A percentile compares a stretch with the other conserved stretches of the same genome.
Conservation (phyloP, 2,329 filamentous ascomycete species). For the Pseudocercospora eumusae region DNA sequence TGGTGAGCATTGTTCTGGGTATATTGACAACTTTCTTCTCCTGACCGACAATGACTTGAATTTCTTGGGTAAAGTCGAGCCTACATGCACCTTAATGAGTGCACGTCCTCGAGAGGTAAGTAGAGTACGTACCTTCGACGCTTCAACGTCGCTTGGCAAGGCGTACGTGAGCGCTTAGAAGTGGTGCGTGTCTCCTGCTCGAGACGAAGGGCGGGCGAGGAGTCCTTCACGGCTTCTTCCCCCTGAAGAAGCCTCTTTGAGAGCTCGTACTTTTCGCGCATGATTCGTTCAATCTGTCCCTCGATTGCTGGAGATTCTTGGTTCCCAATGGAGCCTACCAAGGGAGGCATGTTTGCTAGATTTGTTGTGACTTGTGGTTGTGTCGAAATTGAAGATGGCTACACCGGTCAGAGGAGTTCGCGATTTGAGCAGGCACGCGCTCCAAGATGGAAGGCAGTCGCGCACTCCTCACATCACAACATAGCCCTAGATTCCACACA, state of each 20-base stretch:
- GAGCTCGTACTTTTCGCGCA: too few species aligned
- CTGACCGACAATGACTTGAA: slow-evolving; percentile 1
- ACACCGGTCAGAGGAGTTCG: too few species aligned
- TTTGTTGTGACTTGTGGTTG: too few species aligned
- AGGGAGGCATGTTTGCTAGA: too few species aligned
- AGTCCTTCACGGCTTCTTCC: neutral
- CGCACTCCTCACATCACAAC: neutral
- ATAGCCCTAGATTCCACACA: neutral
- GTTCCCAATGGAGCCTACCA: too few species aligned
- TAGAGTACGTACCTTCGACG: neutral
- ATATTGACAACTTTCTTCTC: neutral
- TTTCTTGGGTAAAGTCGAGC: neutral
- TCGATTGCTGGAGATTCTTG: too few species aligned
- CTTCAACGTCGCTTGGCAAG: neutral
- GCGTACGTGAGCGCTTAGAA: neutral
- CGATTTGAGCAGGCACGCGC: neutral
- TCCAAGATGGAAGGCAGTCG: neutral
- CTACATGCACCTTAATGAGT: neutral
- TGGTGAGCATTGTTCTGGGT: neutral
- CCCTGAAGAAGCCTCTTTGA: too few species aligned
- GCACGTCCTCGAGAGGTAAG: neutral
- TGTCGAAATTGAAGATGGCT: too few species aligned
- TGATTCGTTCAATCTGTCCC: too few species aligned
- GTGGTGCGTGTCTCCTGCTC: neutral
- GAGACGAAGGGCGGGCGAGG: neutral